These are phyloP conservation scores for Zychaea mexicana DNA, from an alignment of 371 early-diverging fungal genomes.

Conservation along the genomic window DNA sequence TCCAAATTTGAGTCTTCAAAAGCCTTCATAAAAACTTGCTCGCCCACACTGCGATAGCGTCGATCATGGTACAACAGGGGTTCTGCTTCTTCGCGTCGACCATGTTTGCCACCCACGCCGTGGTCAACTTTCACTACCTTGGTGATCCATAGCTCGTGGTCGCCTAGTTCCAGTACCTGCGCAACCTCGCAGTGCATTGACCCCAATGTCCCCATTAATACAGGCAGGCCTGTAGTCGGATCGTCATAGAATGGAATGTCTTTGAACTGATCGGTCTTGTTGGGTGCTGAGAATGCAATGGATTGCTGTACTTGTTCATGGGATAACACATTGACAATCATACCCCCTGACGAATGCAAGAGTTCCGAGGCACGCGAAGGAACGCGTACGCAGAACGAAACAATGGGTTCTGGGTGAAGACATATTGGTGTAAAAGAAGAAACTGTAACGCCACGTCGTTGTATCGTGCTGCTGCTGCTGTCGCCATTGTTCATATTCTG, in stretches of 20 bases:
- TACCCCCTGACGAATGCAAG: constrained; percentile 56
- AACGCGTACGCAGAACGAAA: constrained; percentile 65
- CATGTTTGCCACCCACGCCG: constrained; percentile 53
- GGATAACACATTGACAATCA: constrained; percentile 64
- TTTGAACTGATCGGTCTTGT: constrained; percentile 53
- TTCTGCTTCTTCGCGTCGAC: constrained; percentile 43
- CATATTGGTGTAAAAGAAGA: constrained; percentile 73
- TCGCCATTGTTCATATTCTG: neutral
- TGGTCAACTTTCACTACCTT: constrained; percentile 61
- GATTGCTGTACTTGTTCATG: constrained; percentile 66
- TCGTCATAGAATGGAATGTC: constrained; percentile 58
- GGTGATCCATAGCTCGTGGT: constrained; percentile 72
- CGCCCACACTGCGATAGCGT: constrained; percentile 63
- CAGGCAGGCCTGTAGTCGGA: constrained; percentile 55
- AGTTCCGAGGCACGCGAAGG: constrained; percentile 66
- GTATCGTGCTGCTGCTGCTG: constrained; percentile 29
- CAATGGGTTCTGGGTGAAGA: constrained; percentile 63
- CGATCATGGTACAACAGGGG: constrained; percentile 71
- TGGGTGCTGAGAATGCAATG: constrained; percentile 65
- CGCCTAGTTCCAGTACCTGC: constrained; percentile 57
- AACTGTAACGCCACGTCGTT: constrained; percentile 68
- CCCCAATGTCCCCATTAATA: constrained; percentile 63
- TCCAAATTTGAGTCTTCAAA: constrained; percentile 46
- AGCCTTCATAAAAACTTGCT: constrained; percentile 58
- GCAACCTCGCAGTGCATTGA: constrained; percentile 62